Evolutionary conservation across 202 grass and related monocot genomes (phyloP).

Genomic region (Hordeum pubiflorum): DNA sequence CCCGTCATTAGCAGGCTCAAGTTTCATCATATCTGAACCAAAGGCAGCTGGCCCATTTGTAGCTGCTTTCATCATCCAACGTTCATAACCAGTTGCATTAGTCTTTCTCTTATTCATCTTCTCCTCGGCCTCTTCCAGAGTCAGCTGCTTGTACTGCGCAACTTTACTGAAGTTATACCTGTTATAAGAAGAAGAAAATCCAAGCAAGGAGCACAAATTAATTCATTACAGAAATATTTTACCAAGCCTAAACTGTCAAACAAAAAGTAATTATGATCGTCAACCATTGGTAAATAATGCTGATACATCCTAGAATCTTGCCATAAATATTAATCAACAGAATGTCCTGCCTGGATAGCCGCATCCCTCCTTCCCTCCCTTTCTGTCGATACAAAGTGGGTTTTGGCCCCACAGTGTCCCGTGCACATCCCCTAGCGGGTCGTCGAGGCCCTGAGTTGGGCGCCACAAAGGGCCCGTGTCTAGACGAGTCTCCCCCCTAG

Average conservation of each 20-base stretch:
- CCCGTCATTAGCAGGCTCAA: slow-evolving; percentile 27
- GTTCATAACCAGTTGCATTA: slow-evolving; percentile 91
- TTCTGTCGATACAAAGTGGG: too few species aligned
- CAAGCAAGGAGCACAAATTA: not conserved
- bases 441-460: too few species aligned
- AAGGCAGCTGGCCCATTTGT: slow-evolving; percentile 81
- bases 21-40: slow-evolving; percentile 64
- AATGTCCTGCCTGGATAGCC: not conserved
- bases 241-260: not conserved
- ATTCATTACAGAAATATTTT: not conserved
- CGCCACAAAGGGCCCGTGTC: too few species aligned
- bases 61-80: slow-evolving; percentile 99
- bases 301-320: not conserved
- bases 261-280: not conserved
- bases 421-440: too few species aligned
- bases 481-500: too few species aligned
- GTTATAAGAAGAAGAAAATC: not conserved
- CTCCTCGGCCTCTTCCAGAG: slow-evolving; percentile 93
- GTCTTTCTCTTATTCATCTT: slow-evolving; percentile 94
- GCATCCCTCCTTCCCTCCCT: not conserved
- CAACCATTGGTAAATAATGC: not conserved
- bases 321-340: not conserved
- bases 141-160: slow-evolving; percentile 97
- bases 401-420: too few species aligned
- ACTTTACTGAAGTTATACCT: slow-evolving; percentile 98